phyloP scores from a whole-genome alignment of 805 yeast species.

The Alloascoidea hylecoeti region DNA sequence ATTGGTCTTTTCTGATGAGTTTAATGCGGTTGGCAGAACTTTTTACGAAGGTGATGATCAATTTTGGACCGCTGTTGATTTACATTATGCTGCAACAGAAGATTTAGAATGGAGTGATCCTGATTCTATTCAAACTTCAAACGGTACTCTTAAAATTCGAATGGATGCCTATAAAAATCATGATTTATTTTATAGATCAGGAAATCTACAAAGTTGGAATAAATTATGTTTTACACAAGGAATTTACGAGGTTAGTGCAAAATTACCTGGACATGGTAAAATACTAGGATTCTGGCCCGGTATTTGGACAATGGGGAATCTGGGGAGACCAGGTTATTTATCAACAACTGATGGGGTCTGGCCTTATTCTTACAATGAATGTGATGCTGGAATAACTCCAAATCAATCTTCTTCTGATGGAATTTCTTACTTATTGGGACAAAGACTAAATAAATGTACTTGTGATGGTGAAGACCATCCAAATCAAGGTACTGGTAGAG shows the following conservation, averaged over 20 bases:
- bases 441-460: slow-evolving; percentile 60
- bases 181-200: slow-evolving; percentile 70
- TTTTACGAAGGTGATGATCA: slow-evolving; percentile 88
- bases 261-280: slow-evolving; percentile 67
- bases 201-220: slow-evolving; percentile 90
- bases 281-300: slow-evolving; percentile 93
- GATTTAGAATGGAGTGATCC: slow-evolving; percentile 96
- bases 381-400: slow-evolving; percentile 92
- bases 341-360: slow-evolving; percentile 87
- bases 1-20: slow-evolving; percentile 83
- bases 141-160: slow-evolving; percentile 55
- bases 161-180: slow-evolving; percentile 80
- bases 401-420: slow-evolving; percentile 90
- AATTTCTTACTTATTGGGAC: slow-evolving; percentile 76
- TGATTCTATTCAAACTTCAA: slow-evolving; percentile 66
- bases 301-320: slow-evolving; percentile 86
- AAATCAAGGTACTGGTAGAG: slow-evolving; percentile 76
- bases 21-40: slow-evolving; percentile 79
- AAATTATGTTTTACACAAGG: slow-evolving; percentile 85
- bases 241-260: slow-evolving; percentile 57
- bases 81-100: slow-evolving; percentile 75
- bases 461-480: slow-evolving; percentile 83
- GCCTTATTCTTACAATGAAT: slow-evolving; percentile 81
- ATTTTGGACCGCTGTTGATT: slow-evolving; percentile 75
- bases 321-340: slow-evolving; percentile 83